Evolutionary conservation across 176 grass and related monocot species (phyloP), one percentile per base, ranked within the genome.

Genomic region (Oryza glumipatula): DNA sequence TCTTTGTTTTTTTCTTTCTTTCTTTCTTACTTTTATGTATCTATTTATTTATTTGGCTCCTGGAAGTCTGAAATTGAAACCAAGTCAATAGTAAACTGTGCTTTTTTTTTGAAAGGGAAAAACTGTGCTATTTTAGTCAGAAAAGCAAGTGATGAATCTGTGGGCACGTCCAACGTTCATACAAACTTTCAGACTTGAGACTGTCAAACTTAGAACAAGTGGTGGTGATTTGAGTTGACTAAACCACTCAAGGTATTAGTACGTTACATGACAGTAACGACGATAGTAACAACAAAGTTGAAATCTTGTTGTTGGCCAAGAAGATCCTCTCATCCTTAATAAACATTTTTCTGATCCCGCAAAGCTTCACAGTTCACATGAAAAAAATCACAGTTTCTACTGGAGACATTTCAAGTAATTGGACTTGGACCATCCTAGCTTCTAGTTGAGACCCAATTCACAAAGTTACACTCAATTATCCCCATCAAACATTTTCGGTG

Each of bases 301-400:
- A 67, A 46, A 73, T 82, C 33, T 72, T 67, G 64, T 46, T 13
- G 66, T 73, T 82, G 78, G 52, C 83, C 83, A 85, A 89, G 51
- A 81, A 47, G 61, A 80, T 80, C 36, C 17, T 44, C 11, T 26
- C 4, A 22, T 5, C 61, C 22, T 41, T 30, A 73, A 65, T 67
- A 67, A 76, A 69, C 60, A 14, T 63, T n/a, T 21, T 39, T 10
- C 39, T 44, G 70, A 68, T 60, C 35, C 3, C 7, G 33, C 2
- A 46, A 48, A 38, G 26, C 56, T 60, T n/a, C 19, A n/a, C 7
- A 73, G 4, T 51, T 49, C 16, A 19, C 2, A 5, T 23, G 11
- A 5, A 51, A 65, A 5, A 65, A 51, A 17, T 4, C 52, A 26
- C 26, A 65, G 13, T 52, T 35, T 38, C 76, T 17, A 39, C 36